Evolutionary conservation across 495 filamentous ascomycete genomes (phyloP), one percentile per base, ranked within the genome.

Genomic region (Corynascus novoguineensis): DNA sequence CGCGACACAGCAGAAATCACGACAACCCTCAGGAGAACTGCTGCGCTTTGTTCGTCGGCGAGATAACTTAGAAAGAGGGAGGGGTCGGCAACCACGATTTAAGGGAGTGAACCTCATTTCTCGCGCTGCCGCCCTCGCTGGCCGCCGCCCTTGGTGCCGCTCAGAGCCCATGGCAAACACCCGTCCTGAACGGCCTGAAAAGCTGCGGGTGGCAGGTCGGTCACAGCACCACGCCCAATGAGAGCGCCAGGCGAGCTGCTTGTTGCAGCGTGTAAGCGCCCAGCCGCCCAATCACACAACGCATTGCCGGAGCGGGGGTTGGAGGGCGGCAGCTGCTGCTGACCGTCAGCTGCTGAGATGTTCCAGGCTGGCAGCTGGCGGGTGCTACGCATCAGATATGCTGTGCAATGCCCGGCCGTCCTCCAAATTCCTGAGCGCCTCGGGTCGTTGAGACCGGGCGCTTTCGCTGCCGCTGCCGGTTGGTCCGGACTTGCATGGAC

Each of bases 221-320:
- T 68, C 66, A 68, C 66, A 62, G 57, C 12, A 9, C 4, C 9
- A 40, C 46, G 59, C 59, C 66, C 66, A 68, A 68, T 68, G 57
- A 59, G 61, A 66, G 61, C 5, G 38, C 45, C 17, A 42, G 42
- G 40, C 48, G 25, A 31, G 38, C 35, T 53, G 35, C 53, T 31
- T 47, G 59, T 45, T 24, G 47, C 63, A 53, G 45, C 55, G 53
- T 64, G 49, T 66, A 68, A 68, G 66, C 66, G 66, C 63, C 63
- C 47, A 45, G 35, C 40, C 49, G 38, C 34, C 66, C 66, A 66
- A 68, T 68, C 61, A 27, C 41, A 51, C 25, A 5, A 4, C 35
- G 47, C 50, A 37, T 31, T 55, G 57, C 50, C 31, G 48, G 34
- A 34, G 22, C 31, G 25, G 57, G 46, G 58, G 41, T 29, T 28